Percentiles rank a stretch among this genome's conserved stretches.
These are phyloP conservation scores for Cladosporium sp. DNA, from an alignment of 2,329 filamentous ascomycete genomes.

Conservation along the genomic window DNA sequence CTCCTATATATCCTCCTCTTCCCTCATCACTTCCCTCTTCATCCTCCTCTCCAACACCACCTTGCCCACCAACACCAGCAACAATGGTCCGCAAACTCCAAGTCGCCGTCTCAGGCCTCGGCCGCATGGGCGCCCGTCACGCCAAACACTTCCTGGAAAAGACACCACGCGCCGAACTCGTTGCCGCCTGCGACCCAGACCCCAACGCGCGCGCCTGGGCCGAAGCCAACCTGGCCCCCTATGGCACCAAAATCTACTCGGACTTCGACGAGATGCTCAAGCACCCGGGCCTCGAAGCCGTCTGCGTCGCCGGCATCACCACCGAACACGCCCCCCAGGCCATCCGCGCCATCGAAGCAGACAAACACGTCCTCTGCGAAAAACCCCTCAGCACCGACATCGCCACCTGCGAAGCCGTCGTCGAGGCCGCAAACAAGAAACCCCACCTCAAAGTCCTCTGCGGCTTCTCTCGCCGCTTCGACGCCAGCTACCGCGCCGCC, in stretches of 20 bases:
- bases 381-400: conserved; percentile 38
- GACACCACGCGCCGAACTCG: conserved; percentile 42
- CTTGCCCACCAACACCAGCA: neutral
- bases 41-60: neutral
- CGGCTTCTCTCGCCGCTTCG: conserved; percentile 43
- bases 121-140: conserved; percentile 48
- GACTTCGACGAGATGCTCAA: conserved; percentile 54
- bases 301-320: conserved; percentile 51
- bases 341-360: conserved; percentile 50
- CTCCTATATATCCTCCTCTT: neutral
- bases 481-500: conserved; percentile 38
- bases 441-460: conserved; percentile 41
- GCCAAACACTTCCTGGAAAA: conserved; percentile 44
- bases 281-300: conserved; percentile 50
- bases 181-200: conserved; percentile 44
- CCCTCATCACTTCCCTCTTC: neutral
- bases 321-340: conserved; percentile 54
- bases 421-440: conserved; percentile 33
- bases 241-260: conserved; percentile 49
- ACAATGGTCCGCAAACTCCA: conserved; percentile 37
- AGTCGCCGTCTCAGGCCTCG: conserved; percentile 44
- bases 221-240: conserved; percentile 44
- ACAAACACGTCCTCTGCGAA: conserved; percentile 55
- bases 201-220: conserved; percentile 45
- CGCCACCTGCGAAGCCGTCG: conserved; percentile 21